Evolutionary conservation across 2,329 filamentous ascomycete genomes (phyloP), one percentile per base, ranked within the genome.

Genomic region (Cladosporium sp.): DNA sequence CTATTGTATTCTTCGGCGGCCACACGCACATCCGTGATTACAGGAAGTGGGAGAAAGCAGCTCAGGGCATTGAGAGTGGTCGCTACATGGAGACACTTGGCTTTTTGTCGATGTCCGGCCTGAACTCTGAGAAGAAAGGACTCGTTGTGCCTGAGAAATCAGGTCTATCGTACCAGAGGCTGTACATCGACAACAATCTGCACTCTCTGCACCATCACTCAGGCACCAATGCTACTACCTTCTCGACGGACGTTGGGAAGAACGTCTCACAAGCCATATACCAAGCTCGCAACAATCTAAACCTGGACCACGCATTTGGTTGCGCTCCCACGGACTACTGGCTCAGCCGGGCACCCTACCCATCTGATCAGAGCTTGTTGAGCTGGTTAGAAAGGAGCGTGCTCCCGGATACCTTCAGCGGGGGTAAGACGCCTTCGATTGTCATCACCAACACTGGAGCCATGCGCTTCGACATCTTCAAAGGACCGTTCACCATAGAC

Each of bases 31-130:
- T 96, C 43, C 84, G 92, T 8, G 90, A 96, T 66, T 88, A 89
- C 60, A 81, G 81, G 38, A 82, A 79, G 55, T 96, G 89, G 62
- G 92, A 96, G 68, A 79, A 80, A 37, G 84, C 83, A 50, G 83
- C 91, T 0, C 84, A 87, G 57, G 91, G 85, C 1, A 75, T 97
- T 4, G 90, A 90, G 38, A 93, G 88, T 61, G 92, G 92, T 3
- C 81, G 92, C 1, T 97, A 96, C 69, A 86, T 96, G 76, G 92
- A 97, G 73, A 96, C 92, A 0, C 85, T 97, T 46, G 92, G 92
- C 2, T 97, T 93, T 79, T 83, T 93, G 80, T 95, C 90, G 0
- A 83, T 96, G 43, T 79, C 85, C 53, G 89, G 89, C 1, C 65
- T 85, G 16, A 71, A 71, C 8, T 74, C 72, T 1, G 68, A 69